These are phyloP conservation scores for Ajuga reptans DNA, from an alignment of 305 asterid genomes.

Conservation along the genomic window DNA sequence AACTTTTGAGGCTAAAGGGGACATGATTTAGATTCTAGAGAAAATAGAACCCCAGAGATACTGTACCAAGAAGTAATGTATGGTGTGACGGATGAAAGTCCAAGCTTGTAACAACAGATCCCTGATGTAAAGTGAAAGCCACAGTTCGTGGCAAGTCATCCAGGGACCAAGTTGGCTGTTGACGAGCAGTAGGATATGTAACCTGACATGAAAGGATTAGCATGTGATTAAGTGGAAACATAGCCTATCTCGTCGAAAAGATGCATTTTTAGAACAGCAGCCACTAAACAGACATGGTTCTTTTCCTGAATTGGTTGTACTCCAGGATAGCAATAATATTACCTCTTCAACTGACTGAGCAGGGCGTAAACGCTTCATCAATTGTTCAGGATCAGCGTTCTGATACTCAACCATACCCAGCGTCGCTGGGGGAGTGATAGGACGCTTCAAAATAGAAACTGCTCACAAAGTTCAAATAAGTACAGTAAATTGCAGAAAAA, in stretches of 20 bases:
- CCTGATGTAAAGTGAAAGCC: slow-evolving; percentile 74
- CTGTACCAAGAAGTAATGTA: slow-evolving; percentile 66
- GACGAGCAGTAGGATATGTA: slow-evolving; percentile 75
- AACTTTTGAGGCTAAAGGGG: not conserved
- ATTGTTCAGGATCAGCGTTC: slow-evolving; percentile 79
- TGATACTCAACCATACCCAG: slow-evolving; percentile 89
- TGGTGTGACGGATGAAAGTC: slow-evolving; percentile 88
- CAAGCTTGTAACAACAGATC: slow-evolving; percentile 65
- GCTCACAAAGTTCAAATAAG: slow-evolving; percentile 20
- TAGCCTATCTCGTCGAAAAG: not conserved
- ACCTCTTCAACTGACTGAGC: slow-evolving; percentile 96
- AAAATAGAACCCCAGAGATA: not conserved
- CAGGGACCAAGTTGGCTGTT: slow-evolving; percentile 60
- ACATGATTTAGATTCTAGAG: not conserved
- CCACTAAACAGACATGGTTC: not conserved
- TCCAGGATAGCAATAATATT: slow-evolving; percentile 17
- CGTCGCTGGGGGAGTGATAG: slow-evolving; percentile 84
- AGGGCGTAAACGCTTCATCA: slow-evolving; percentile 89
- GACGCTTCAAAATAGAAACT: slow-evolving; percentile 84
- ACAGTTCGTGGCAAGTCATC: slow-evolving; percentile 83
- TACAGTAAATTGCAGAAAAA: slow-evolving; percentile 15
- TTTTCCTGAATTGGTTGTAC: not conserved
- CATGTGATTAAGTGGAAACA: not conserved
- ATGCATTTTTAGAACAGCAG: not conserved
- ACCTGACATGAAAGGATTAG: slow-evolving; percentile 40